Percentiles rank a stretch among this genome's conserved stretches.
Conservation (phyloP, 208 protist genomes). For the Crithidia sp. region DNA sequence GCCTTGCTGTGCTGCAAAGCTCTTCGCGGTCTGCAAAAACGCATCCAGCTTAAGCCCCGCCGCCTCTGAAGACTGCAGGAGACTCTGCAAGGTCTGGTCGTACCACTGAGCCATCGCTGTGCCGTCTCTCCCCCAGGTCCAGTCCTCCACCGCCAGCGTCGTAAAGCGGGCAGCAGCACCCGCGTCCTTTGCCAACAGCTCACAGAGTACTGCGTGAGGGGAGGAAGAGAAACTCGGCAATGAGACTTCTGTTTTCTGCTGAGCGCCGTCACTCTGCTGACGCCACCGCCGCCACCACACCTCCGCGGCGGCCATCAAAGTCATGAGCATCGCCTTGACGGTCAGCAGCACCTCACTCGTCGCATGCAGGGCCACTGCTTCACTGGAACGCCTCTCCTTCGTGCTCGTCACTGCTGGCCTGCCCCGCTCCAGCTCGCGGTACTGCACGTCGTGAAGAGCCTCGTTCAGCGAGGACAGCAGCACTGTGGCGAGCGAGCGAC, state of each 20-base stretch:
- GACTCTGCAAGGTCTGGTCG: conserved; percentile 35
- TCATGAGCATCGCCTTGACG: conserved; percentile 56
- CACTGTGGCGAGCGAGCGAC: conserved; percentile 38
- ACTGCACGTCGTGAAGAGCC: conserved; percentile 57
- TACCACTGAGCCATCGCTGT: conserved; percentile 52
- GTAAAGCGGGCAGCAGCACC: conserved; percentile 5
- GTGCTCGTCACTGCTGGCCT: not conserved
- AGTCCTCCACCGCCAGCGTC: conserved; percentile 38
- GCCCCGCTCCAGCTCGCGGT: conserved; percentile 42
- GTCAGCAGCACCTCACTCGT: conserved; percentile 37
- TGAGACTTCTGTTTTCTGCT: not conserved
- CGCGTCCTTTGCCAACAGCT: conserved; percentile 14
- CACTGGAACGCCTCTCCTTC: not conserved
- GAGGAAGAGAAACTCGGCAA: not conserved
- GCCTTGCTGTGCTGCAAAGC: conserved; percentile 7
- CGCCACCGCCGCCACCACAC: conserved; percentile 22
- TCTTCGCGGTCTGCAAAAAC: conserved; percentile 27
- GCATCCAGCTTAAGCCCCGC: conserved; percentile 22
- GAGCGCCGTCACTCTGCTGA: not conserved
- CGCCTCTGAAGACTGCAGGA: conserved; percentile 15
- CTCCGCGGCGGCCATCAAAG: conserved; percentile 45
- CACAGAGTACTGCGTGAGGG: conserved; percentile 7
- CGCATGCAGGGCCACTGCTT: conserved; percentile 13
- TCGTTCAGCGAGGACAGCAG: conserved; percentile 67
- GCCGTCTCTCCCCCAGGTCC: conserved; percentile 32